These are phyloP conservation scores for Deinandra increscens DNA, from an alignment of 129 eudicot genomes.

Conservation along the genomic window DNA sequence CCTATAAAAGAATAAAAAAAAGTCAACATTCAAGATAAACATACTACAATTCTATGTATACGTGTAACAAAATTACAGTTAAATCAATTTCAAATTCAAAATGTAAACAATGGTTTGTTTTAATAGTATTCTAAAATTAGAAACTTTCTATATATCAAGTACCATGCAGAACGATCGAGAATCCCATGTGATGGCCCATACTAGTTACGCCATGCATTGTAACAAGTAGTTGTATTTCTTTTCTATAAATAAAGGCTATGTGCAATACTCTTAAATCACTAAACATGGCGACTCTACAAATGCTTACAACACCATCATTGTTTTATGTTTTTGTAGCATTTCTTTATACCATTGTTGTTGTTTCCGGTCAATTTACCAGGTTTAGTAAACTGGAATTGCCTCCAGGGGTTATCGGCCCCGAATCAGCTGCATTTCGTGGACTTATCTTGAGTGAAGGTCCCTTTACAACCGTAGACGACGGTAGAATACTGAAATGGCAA, in stretches of 20 bases:
- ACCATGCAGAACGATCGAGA: neutral
- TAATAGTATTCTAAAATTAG: neutral
- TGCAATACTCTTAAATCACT: constrained; percentile 17
- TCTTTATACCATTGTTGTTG: neutral
- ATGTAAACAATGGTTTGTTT: neutral
- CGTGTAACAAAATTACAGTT: too few relatives aligned
- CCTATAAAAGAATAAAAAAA: too few relatives aligned
- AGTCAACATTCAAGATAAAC: neutral
- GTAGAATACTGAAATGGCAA: constrained; percentile 35
- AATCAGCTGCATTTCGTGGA: constrained; percentile 33
- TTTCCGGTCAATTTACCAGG: constrained; percentile 6
- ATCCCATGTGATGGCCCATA: constrained; percentile 3
- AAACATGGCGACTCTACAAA: constrained; percentile 23
- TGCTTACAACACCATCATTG: neutral
- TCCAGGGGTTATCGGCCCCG: constrained; percentile 27
- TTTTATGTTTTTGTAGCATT: neutral
- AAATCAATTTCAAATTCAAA: neutral
- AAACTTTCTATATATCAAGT: neutral
- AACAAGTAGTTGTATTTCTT: neutral
- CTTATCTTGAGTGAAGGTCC: constrained; percentile 14
- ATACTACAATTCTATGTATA: neutral
- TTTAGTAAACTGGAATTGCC: constrained; percentile 28
- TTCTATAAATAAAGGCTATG: constrained; percentile 15
- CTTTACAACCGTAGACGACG: constrained; percentile 32
- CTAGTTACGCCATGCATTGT: neutral